phyloP scores from a whole-genome alignment of 352 stramenopile species.

The Nothophytophthora sp. region DNA sequence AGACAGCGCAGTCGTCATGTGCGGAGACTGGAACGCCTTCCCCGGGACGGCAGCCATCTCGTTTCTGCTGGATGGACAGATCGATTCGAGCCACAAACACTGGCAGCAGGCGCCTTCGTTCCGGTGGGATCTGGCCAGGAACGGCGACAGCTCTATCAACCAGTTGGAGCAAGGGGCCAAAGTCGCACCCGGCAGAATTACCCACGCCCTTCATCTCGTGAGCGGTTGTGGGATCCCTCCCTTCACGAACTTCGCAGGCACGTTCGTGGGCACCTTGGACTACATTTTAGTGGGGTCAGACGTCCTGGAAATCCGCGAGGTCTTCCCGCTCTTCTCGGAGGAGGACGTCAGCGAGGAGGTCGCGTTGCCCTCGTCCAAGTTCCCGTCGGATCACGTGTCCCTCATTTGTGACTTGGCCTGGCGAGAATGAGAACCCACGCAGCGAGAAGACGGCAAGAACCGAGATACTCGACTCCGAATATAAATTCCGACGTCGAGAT shows the following conservation, averaged over 20 bases:
- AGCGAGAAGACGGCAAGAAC: too few species aligned
- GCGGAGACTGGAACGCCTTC: slow-evolving; percentile 69
- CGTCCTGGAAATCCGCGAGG: slow-evolving; percentile 36
- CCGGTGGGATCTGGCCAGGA: slow-evolving; percentile 35
- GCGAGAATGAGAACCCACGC: too few species aligned
- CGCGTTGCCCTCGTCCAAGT: slow-evolving; percentile 67
- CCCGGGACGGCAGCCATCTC: slow-evolving; percentile 42
- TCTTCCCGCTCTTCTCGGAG: slow-evolving; percentile 64
- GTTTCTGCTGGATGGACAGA: slow-evolving; percentile 51
- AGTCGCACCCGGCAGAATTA: slow-evolving; percentile 26
- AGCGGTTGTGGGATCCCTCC: slow-evolving; percentile 65
- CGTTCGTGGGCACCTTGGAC: slow-evolving; percentile 70
- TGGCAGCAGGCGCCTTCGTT: slow-evolving; percentile 58
- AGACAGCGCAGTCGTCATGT: slow-evolving; percentile 52
- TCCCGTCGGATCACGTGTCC: slow-evolving; percentile 81
- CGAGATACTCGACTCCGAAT: too few species aligned
- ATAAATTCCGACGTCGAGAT: too few species aligned
- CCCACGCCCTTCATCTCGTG: slow-evolving; percentile 42
- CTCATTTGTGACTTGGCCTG: slow-evolving; percentile 70
- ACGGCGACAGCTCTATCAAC: neutral
- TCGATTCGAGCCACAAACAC: slow-evolving; percentile 50
- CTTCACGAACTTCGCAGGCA: slow-evolving; percentile 74
- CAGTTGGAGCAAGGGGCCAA: neutral
- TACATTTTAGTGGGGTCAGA: slow-evolving; percentile 61
- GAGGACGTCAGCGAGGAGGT: slow-evolving; percentile 63